phyloP scores from a whole-genome alignment of 164 flowering plant genomes.

The Vitis rupestris region DNA sequence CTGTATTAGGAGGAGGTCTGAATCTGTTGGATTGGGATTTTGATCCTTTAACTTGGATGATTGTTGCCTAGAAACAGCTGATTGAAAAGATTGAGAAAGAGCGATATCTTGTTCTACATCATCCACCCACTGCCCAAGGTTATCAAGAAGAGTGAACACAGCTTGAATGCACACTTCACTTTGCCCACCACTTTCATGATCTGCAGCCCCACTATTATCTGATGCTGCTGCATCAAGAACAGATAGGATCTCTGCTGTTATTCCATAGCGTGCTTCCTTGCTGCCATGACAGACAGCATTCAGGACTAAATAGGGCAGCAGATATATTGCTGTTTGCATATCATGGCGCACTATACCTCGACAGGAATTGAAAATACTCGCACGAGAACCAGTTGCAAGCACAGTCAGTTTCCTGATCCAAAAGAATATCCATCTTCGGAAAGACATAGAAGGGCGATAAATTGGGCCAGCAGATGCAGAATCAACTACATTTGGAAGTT shows the following conservation, averaged over 20 bases:
- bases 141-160: slow-evolving; percentile 94
- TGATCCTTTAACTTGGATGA: slow-evolving; percentile 44
- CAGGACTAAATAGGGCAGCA: slow-evolving; percentile 89
- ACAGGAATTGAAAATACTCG: slow-evolving; percentile 86
- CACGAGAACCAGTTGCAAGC: slow-evolving; percentile 90
- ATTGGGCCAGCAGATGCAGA: slow-evolving; percentile 71
- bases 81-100: slow-evolving; percentile 67
- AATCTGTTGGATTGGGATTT: slow-evolving; percentile 23
- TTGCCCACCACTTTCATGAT: slow-evolving; percentile 70
- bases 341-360: slow-evolving; percentile 97
- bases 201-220: slow-evolving; percentile 57
- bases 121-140: slow-evolving; percentile 99
- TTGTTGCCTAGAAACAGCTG: slow-evolving; percentile 51
- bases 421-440: slow-evolving; percentile 84
- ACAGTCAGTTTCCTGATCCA: slow-evolving; percentile 87
- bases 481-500: slow-evolving; percentile 78
- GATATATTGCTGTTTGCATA: slow-evolving; percentile 87
- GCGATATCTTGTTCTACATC: slow-evolving; percentile 83
- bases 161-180: slow-evolving; percentile 98
- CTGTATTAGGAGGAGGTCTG: slow-evolving; percentile 60
- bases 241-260: slow-evolving; percentile 84
- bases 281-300: slow-evolving; percentile 92
- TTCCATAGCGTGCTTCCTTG: slow-evolving; percentile 78
- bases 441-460: slow-evolving; percentile 86
- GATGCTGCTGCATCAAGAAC: slow-evolving; percentile 92